phyloP scores from a whole-genome alignment of 306 rosid genomes.

The Gleditsia sinensis region DNA sequence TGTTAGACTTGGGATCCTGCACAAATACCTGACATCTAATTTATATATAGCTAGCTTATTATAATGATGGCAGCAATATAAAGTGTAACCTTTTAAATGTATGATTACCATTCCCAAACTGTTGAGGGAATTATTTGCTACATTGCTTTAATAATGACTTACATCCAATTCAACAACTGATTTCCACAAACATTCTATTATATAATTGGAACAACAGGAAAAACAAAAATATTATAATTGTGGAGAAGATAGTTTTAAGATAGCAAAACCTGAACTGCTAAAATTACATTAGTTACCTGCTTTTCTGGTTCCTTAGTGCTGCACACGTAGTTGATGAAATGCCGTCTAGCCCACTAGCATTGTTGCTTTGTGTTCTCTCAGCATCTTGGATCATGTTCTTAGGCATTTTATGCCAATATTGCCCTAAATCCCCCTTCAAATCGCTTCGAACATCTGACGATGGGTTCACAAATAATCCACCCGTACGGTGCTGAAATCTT shows the following conservation, averaged over 20 bases:
- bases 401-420: constrained; percentile 36
- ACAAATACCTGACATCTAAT: constrained; percentile 5
- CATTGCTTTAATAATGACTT: constrained; percentile 1
- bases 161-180: background rate
- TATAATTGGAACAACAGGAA: constrained; percentile 5
- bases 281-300: constrained; percentile 40
- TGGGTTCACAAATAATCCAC: constrained; percentile 46
- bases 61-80: background rate
- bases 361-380: constrained; percentile 45
- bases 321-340: constrained; percentile 35
- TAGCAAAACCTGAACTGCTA: background rate
- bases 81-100: constrained; percentile 11
- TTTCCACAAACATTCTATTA: background rate
- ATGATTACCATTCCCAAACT: background rate
- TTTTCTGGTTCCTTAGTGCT: constrained; percentile 43
- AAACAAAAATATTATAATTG: background rate
- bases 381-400: constrained; percentile 44
- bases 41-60: background rate
- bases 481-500: constrained; percentile 55
- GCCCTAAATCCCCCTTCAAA: constrained; percentile 41
- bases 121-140: background rate
- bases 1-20: constrained; percentile 17
- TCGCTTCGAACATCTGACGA: constrained; percentile 43
- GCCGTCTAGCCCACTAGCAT: constrained; percentile 46
- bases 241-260: constrained; percentile 9